phyloP scores from a whole-genome alignment of 345 rosid species.

The Pistacia vera region DNA sequence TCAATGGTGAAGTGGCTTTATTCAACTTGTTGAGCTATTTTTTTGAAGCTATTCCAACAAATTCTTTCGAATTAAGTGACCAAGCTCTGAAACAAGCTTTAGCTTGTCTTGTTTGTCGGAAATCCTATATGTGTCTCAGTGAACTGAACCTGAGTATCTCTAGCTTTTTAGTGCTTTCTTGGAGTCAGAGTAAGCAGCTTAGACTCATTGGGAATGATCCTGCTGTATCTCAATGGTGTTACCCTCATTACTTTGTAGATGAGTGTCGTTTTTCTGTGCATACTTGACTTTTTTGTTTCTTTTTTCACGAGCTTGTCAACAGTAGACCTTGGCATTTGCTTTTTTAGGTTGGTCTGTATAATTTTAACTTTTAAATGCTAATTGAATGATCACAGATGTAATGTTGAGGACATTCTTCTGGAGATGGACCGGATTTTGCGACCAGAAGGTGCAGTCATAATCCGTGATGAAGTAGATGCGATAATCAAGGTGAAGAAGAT shows the following conservation, averaged over 20 bases:
- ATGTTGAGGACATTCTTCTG: slow-evolving; percentile 79
- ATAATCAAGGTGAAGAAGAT: slow-evolving; percentile 80
- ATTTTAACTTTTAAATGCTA: slow-evolving; percentile 5
- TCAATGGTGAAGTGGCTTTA: not conserved
- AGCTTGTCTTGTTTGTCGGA: not conserved
- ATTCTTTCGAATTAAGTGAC: not conserved
- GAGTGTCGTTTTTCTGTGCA: not conserved
- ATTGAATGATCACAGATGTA: slow-evolving; percentile 55
- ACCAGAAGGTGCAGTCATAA: slow-evolving; percentile 94
- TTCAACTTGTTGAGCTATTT: not conserved
- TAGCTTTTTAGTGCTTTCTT: not conserved
- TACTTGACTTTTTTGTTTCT: not conserved
- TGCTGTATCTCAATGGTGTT: not conserved
- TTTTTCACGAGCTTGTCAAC: not conserved
- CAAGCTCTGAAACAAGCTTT: not conserved
- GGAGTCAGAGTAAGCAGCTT: not conserved
- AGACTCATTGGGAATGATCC: not conserved
- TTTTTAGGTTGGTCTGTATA: not conserved
- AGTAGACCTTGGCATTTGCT: not conserved
- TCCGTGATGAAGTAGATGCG: slow-evolving; percentile 87
- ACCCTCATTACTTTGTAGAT: not conserved
- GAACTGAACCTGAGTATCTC: not conserved
- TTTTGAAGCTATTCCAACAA: not conserved
- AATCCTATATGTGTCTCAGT: not conserved
- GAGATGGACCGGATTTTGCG: slow-evolving; percentile 98